Evolutionary conservation across 1,139 yeast species (phyloP).

Genomic region (Kodamaea plutei): DNA sequence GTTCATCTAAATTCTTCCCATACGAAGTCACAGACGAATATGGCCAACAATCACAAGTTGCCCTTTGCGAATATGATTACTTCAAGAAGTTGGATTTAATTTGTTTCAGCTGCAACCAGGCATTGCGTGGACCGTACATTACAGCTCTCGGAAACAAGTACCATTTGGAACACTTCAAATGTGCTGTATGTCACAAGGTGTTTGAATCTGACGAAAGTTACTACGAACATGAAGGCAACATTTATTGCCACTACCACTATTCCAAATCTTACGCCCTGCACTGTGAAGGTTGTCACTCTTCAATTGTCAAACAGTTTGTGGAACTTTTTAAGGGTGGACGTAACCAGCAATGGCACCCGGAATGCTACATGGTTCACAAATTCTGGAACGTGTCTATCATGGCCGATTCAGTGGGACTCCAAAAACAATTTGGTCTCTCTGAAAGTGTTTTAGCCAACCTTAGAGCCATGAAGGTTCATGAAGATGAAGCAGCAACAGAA

Average conservation of each 20-base stretch:
- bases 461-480: slow-evolving; percentile 10
- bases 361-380: slow-evolving; percentile 95
- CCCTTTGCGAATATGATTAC: slow-evolving; percentile 91
- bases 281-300: slow-evolving; percentile 91
- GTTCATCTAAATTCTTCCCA: slow-evolving; percentile 72
- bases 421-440: slow-evolving; percentile 23
- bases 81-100: slow-evolving; percentile 78
- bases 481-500: slow-evolving; percentile 8
- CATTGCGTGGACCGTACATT: slow-evolving; percentile 88
- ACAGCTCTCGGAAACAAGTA: slow-evolving; percentile 91
- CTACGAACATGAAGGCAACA: slow-evolving; percentile 79
- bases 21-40: slow-evolving; percentile 37
- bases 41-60: slow-evolving; percentile 45
- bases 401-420: slow-evolving; percentile 58
- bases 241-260: slow-evolving; percentile 90
- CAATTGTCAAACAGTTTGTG: slow-evolving; percentile 90
- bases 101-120: slow-evolving; percentile 80
- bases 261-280: slow-evolving; percentile 78
- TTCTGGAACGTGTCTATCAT: slow-evolving; percentile 92
- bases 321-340: slow-evolving; percentile 91
- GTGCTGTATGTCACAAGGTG: slow-evolving; percentile 80
- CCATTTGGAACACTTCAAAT: slow-evolving; percentile 93
- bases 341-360: slow-evolving; percentile 98
- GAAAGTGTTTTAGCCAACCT: slow-evolving; percentile 11
- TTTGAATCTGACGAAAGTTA: slow-evolving; percentile 92